Base-by-base conservation (phyloP, 2,329 filamentous ascomycete species). In the Hymenoscyphus salicellus region DNA sequence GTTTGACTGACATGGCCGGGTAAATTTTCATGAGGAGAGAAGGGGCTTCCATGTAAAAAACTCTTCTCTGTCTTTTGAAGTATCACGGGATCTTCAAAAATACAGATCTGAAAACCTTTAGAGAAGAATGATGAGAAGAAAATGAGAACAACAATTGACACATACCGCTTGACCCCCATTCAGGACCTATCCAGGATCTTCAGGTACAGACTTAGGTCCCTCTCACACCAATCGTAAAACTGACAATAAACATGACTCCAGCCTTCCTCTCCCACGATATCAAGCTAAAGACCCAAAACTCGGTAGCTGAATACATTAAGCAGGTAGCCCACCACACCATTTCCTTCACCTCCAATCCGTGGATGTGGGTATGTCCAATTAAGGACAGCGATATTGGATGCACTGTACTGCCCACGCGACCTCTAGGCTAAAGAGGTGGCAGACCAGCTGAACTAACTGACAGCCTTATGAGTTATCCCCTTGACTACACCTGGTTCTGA, bases 391-490 rank as follows among this genome's bases (percentile, higher is more conserved):
- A 58, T 49, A 36, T 58, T 33, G 23, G 30, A 36, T 52, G 20
- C 38, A 58, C 38, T 30, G 30, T 56, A 33, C 55, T 32, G 55
- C 55, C 32, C 61, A 63, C 61, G 55, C 61, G 61, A 63, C 55
- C 52, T 32, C 36, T 38, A 38, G 36, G 36, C 36, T 38, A 38
- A 38, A 38, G 11, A 38, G 36, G 36, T 38, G 26, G n/a, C 23
- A 17, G 30, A 8, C 55, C 55, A 56, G 55, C 30, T 56, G 28
- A 32, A 33, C 28, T 17, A 32, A 23, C 23, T 11, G 14, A 30
- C 55, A 63, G 61, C 61, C 61, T 63, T 63, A 63, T 49, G 55
- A 58, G 33, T 8, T 49, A 16, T 58, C 52, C 52, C 20, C 23
- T 38, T 38, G 36, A 38, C 36, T 28, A 17, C 61, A 49, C 32